Percentiles rank a stretch among this genome's conserved stretches.
These are phyloP conservation scores for Brachypodium distachyon DNA, from an alignment of 202 grass and related monocot genomes.

Conservation along the genomic window DNA sequence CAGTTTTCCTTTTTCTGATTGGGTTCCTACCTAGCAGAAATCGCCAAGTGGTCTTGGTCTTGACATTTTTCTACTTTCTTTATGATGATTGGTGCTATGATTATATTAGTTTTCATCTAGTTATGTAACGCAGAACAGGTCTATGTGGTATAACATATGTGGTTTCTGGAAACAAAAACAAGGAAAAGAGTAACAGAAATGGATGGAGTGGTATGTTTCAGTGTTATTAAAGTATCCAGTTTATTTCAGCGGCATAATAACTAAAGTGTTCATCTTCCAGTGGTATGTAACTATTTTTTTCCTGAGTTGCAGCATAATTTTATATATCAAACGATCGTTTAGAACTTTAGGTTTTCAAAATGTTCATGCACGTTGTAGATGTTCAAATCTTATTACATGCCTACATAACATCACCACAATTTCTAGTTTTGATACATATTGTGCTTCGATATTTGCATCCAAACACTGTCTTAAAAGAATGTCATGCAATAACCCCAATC, in stretches of 20 bases:
- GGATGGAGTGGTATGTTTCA: neutral
- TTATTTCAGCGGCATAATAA: too few relatives aligned
- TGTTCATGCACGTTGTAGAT: neutral
- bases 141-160: neutral
- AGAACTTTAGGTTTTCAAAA: neutral
- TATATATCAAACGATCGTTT: neutral
- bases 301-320: neutral
- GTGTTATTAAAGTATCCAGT: too few relatives aligned
- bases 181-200: neutral
- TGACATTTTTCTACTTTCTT: neutral
- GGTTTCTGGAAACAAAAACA: neutral
- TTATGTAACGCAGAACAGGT: neutral
- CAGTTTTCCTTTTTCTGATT: neutral
- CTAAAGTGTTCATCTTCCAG: too few relatives aligned
- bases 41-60: neutral
- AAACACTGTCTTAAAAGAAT: constrained; percentile 6
- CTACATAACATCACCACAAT: neutral
- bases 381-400: neutral
- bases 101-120: neutral
- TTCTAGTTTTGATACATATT: neutral
- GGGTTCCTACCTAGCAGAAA: neutral
- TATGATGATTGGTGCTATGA: neutral
- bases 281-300: too few relatives aligned
- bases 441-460: neutral
- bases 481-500: neutral